Conservation (phyloP, 2,329 filamentous ascomycete genomes). For the Stemphylium vesicarium region DNA sequence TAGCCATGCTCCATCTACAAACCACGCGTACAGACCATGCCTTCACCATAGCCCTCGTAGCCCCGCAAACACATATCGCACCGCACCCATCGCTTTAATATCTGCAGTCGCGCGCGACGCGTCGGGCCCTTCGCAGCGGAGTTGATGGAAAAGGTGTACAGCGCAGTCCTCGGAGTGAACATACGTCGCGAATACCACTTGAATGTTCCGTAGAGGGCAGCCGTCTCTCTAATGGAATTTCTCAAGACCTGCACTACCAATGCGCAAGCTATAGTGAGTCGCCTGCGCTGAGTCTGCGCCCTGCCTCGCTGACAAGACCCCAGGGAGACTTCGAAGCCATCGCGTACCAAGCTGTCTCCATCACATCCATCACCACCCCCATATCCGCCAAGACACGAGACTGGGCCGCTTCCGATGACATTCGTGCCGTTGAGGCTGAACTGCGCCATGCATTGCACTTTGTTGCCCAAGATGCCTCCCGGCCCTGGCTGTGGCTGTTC, state of each 20-base stretch:
- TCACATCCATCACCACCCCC: constrained; percentile 30
- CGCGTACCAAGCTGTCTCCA: constrained; percentile 46
- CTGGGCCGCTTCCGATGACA: constrained; percentile 30
- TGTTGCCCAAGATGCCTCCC: constrained; percentile 39
- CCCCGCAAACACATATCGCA: not conserved
- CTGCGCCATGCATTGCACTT: constrained; percentile 37
- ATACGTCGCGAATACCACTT: constrained; percentile 46
- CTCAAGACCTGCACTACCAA: constrained; percentile 47
- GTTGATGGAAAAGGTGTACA: constrained; percentile 49
- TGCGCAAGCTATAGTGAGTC: constrained; percentile 47
- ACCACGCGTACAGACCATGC: constrained; percentile 33
- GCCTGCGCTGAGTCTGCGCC: not conserved
- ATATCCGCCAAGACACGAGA: constrained; percentile 22
- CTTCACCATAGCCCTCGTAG: constrained; percentile 21
- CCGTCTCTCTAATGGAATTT: constrained; percentile 49
- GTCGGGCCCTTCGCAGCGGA: constrained; percentile 24
- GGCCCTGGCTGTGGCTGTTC: constrained; percentile 47
- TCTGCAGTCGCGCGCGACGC: constrained; percentile 23
- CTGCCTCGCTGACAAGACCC: constrained; percentile 19
- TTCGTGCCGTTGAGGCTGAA: constrained; percentile 40
- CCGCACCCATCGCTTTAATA: constrained; percentile 10
- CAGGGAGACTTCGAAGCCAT: constrained; percentile 48
- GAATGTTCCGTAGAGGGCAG: constrained; percentile 46
- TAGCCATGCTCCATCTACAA: constrained; percentile 38
- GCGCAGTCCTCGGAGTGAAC: constrained; percentile 42